Evolutionary conservation across 495 filamentous ascomycete genomes (phyloP).

Genomic region (Xylaria telfairii): DNA sequence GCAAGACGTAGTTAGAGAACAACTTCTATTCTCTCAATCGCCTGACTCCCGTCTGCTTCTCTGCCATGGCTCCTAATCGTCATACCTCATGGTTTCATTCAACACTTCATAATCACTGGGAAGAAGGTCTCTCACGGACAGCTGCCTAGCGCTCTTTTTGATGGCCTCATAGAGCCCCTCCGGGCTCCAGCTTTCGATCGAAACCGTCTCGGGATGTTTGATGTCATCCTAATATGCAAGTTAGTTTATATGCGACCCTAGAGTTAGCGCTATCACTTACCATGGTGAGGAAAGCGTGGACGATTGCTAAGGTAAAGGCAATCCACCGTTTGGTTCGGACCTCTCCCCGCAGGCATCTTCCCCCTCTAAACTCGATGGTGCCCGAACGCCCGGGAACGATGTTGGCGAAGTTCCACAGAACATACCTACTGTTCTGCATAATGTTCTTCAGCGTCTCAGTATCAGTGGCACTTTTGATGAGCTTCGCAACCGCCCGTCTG

Average conservation of each 20-base stretch:
- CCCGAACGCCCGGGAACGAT: conserved; percentile 27
- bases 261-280: background rate
- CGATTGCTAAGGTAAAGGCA: conserved; percentile 12
- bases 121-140: background rate
- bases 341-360: conserved; percentile 24
- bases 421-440: conserved; percentile 32
- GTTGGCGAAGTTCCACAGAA: conserved; percentile 37
- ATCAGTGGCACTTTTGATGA: conserved; percentile 25
- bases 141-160: background rate
- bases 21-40: background rate
- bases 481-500: conserved; percentile 12
- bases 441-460: conserved; percentile 22
- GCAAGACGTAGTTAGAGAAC: background rate
- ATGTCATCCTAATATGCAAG: conserved; percentile 1
- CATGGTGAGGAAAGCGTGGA: conserved; percentile 14
- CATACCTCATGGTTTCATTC: conserved; percentile 6
- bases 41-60: background rate
- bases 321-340: conserved; percentile 18
- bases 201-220: background rate
- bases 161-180: conserved; percentile 5
- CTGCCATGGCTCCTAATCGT: background rate
- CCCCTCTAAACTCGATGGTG: conserved; percentile 30
- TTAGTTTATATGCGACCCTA: conserved; percentile 4
- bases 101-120: conserved; percentile 7
- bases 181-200: conserved; percentile 2